These are phyloP conservation scores for Lablab purpureus DNA, from an alignment of 306 rosid species.

Conservation along the genomic window DNA sequence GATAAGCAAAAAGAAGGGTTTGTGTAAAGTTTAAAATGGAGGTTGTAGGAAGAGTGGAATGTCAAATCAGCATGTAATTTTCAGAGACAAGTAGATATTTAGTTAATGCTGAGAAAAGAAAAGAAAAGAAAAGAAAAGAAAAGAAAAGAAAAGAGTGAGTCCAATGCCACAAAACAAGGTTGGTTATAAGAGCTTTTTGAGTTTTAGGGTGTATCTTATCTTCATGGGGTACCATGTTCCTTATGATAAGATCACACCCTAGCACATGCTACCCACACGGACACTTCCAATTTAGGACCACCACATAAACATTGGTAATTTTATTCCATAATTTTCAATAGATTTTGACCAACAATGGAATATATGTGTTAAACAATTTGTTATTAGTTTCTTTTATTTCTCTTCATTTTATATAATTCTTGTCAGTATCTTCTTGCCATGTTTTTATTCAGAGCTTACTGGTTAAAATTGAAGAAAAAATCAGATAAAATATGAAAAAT, in stretches of 20 bases:
- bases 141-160: slow-evolving; percentile 33
- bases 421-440: too few species aligned
- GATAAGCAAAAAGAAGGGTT: not conserved
- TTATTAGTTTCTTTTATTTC: too few species aligned
- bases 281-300: slow-evolving; percentile 59
- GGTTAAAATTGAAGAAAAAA: too few species aligned
- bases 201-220: slow-evolving; percentile 44
- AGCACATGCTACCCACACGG: slow-evolving; percentile 54
- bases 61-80: slow-evolving; percentile 43
- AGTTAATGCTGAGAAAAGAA: slow-evolving; percentile 15
- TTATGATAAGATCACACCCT: slow-evolving; percentile 37
- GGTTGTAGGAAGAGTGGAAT: slow-evolving; percentile 6
- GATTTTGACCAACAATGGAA: too few species aligned
- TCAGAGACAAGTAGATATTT: slow-evolving; percentile 28
- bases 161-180: slow-evolving; percentile 50
- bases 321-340: too few species aligned
- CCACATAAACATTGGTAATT: slow-evolving; percentile 33
- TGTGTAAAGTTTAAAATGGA: not conserved
- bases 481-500: too few species aligned
- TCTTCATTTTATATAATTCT: too few species aligned
- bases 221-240: slow-evolving; percentile 36
- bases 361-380: too few species aligned
- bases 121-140: too few species aligned
- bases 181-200: slow-evolving; percentile 26
- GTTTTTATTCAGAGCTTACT: too few species aligned